Conservation (phyloP, 2,329 filamentous ascomycete species). For the Cladosporium sphaerospermum region DNA sequence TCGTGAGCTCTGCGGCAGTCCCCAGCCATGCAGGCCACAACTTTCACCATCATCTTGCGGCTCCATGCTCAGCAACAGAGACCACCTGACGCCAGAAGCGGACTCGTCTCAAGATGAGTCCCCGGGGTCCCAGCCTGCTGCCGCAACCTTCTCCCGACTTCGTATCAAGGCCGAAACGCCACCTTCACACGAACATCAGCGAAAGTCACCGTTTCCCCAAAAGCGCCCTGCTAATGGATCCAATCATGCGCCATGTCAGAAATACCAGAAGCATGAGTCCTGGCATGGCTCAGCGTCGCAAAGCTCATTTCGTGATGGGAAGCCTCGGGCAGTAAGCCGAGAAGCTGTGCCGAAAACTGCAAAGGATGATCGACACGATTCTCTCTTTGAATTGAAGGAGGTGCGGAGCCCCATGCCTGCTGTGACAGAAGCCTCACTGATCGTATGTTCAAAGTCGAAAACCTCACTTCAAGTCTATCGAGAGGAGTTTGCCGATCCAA, state of each 20-base stretch:
- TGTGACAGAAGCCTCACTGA: too few relatives aligned
- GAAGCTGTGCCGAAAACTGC: too few relatives aligned
- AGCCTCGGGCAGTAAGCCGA: too few relatives aligned
- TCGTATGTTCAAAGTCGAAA: too few relatives aligned
- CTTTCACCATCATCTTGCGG: neutral
- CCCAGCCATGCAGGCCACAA: too few relatives aligned
- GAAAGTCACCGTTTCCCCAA: neutral
- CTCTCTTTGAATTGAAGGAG: neutral
- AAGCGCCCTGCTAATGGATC: neutral
- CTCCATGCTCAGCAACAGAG: neutral
- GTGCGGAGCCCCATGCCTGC: neutral
- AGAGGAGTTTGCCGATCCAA: neutral
- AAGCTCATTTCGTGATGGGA: neutral
- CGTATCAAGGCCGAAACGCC: neutral
- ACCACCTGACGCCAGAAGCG: neutral
- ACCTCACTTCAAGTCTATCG: too few relatives aligned
- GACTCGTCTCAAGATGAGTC: constrained; percentile 1
- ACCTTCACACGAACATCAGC: neutral
- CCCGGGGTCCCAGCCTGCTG: neutral
- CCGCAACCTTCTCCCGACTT: neutral
- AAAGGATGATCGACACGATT: neutral
- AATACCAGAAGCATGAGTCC: neutral
- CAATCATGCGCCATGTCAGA: neutral
- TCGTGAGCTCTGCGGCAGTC: neutral
- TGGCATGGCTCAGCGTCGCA: neutral